Evolutionary conservation across 306 rosid genomes (phyloP).

Genomic region (Quillaja saponaria): DNA sequence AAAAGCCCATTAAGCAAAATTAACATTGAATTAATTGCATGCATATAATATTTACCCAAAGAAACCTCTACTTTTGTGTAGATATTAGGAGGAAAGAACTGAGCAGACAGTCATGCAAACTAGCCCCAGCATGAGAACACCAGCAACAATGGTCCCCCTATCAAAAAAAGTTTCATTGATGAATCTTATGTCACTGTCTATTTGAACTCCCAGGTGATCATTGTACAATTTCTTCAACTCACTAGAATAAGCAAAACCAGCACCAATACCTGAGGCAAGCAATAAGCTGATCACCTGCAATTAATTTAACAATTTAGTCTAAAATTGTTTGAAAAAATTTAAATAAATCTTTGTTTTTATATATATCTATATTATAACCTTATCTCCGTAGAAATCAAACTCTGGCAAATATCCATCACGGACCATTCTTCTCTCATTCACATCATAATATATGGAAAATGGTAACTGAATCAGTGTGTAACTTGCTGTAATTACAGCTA

Average conservation of each 20-base stretch:
- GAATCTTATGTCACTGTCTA: too few species aligned
- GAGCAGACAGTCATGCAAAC: slow-evolving; percentile 44
- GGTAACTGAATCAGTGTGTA: slow-evolving; percentile 55
- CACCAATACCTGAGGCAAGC: slow-evolving; percentile 50
- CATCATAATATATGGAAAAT: slow-evolving; percentile 40
- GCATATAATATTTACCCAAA: too few species aligned
- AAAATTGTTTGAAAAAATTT: too few species aligned
- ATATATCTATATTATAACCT: slow-evolving; percentile 20
- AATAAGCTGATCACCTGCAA: slow-evolving; percentile 41
- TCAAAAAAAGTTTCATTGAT: slow-evolving; percentile 28
- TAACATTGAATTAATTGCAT: too few species aligned
- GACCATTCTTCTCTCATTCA: slow-evolving; percentile 42
- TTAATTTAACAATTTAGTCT: too few species aligned
- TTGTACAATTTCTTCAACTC: slow-evolving; percentile 34
- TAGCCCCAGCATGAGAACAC: slow-evolving; percentile 32
- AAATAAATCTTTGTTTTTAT: too few species aligned
- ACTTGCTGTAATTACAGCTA: slow-evolving; percentile 42
- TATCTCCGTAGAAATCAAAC: slow-evolving; percentile 64
- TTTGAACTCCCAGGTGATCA: too few species aligned
- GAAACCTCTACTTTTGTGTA: slow-evolving; percentile 15
- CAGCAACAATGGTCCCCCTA: slow-evolving; percentile 31
- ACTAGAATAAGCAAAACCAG: slow-evolving; percentile 39
- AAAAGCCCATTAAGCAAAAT: too few species aligned
- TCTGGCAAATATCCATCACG: slow-evolving; percentile 39
- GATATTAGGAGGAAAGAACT: slow-evolving; percentile 43